Evolutionary conservation across 805 yeast species (phyloP).

Genomic region (Cyberlindnera maritima): DNA sequence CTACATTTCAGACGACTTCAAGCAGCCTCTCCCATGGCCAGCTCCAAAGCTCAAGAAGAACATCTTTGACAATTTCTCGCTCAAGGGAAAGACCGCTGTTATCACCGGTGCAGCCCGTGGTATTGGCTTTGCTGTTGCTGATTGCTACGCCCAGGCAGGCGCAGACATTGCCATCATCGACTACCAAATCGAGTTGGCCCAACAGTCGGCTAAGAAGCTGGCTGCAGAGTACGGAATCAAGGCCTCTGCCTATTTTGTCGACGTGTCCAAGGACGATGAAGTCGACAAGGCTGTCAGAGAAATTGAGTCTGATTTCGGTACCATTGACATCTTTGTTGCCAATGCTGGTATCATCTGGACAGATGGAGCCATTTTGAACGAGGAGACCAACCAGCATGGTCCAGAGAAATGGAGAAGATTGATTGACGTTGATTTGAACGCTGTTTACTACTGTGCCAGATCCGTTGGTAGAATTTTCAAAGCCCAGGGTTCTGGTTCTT

Average conservation of each 20-base stretch:
- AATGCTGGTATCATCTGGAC: slow-evolving; percentile 90
- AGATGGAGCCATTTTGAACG: slow-evolving; percentile 53
- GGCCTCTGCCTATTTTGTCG: slow-evolving; percentile 48
- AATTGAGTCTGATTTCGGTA: slow-evolving; percentile 63
- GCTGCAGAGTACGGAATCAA: slow-evolving; percentile 57
- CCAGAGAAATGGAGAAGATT: slow-evolving; percentile 65
- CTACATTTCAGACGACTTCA: slow-evolving; percentile 25
- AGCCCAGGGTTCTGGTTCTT: slow-evolving; percentile 70
- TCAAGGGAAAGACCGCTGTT: slow-evolving; percentile 79
- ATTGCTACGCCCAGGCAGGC: slow-evolving; percentile 83
- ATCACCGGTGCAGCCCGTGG: slow-evolving; percentile 87
- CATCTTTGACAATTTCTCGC: slow-evolving; percentile 68
- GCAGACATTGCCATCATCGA: slow-evolving; percentile 63
- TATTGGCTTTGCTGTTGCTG: slow-evolving; percentile 79
- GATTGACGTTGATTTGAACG: slow-evolving; percentile 72
- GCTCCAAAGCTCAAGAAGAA: slow-evolving; percentile 49
- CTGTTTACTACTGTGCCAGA: slow-evolving; percentile 79
- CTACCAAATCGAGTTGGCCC: slow-evolving; percentile 36
- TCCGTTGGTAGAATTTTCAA: slow-evolving; percentile 70
- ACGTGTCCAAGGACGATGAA: slow-evolving; percentile 27
- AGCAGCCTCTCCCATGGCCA: slow-evolving; percentile 46
- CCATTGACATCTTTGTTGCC: slow-evolving; percentile 80
- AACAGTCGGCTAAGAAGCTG: slow-evolving; percentile 55
- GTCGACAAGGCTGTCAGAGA: slow-evolving; percentile 28
- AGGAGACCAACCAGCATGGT: slow-evolving; percentile 23